These are phyloP conservation scores for Bipolaris gigantea DNA, from an alignment of 2,329 filamentous ascomycete species.

Conservation along the genomic window DNA sequence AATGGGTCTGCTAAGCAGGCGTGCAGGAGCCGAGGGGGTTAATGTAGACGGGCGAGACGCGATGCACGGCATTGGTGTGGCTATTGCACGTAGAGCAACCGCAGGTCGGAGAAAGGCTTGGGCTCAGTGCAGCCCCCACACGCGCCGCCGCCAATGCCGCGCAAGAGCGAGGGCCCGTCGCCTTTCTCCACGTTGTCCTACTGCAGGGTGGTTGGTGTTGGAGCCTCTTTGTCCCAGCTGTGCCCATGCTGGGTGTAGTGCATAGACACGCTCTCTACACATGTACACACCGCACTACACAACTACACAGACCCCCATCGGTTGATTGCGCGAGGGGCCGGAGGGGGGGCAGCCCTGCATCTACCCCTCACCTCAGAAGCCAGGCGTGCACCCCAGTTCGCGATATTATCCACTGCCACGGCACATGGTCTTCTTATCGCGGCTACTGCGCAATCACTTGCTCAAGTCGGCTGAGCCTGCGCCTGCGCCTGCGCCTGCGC, in stretches of 20 bases:
- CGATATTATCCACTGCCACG: slow-evolving; percentile 20
- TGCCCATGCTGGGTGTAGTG: not conserved
- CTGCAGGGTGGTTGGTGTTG: not conserved
- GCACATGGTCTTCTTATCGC: slow-evolving; percentile 26
- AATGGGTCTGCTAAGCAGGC: not conserved
- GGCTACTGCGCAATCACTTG: slow-evolving; percentile 33
- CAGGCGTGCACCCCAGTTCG: slow-evolving; percentile 1
- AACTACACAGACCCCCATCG: not conserved
- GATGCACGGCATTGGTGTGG: not conserved
- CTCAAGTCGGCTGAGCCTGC: slow-evolving; percentile 12
- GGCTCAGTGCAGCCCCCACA: slow-evolving; percentile 4
- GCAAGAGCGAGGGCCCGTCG: slow-evolving; percentile 5
- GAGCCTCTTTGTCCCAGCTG: not conserved
- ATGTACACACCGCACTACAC: too few relatives aligned
- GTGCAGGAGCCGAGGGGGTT: not conserved
- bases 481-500: too few relatives aligned
- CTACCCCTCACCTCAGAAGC: slow-evolving; percentile 19
- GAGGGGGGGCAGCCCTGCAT: not conserved
- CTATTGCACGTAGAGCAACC: too few relatives aligned
- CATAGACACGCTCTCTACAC: too few relatives aligned
- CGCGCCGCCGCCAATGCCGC: slow-evolving; percentile 11
- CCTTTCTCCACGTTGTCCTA: slow-evolving; percentile 20
- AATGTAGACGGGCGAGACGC: not conserved
- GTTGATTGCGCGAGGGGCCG: not conserved
- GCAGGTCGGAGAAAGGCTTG: not conserved